Percentiles rank a stretch among this genome's conserved stretches.
These are phyloP conservation scores for Irpex sp. DNA, from an alignment of 1,284 basidiomycete species.

Conservation along the genomic window DNA sequence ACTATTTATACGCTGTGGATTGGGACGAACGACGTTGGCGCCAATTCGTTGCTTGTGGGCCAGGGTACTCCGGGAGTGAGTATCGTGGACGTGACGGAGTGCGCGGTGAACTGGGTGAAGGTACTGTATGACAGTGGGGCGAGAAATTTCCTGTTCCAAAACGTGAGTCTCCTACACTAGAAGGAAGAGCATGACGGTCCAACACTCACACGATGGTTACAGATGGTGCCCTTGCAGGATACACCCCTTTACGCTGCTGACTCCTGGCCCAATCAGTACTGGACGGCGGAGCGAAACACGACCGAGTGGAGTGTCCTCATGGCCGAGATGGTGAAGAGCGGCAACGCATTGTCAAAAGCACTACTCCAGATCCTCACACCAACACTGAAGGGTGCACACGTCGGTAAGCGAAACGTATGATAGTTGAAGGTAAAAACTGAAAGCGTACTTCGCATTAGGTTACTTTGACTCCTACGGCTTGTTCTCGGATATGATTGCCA, in stretches of 20 bases:
- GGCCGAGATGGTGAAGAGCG: conserved; percentile 25
- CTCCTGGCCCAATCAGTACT: conserved; percentile 28
- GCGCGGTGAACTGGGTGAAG: conserved; percentile 39
- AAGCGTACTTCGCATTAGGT: conserved; percentile 24
- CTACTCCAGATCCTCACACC: conserved; percentile 25
- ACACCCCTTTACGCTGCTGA: conserved; percentile 26
- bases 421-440: not conserved
- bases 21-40: conserved; percentile 48
- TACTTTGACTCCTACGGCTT: conserved; percentile 51
- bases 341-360: conserved; percentile 28
- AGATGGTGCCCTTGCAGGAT: conserved; percentile 27
- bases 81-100: conserved; percentile 37
- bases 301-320: conserved; percentile 32
- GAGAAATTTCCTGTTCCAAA: conserved; percentile 47
- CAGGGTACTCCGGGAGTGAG: conserved; percentile 33
- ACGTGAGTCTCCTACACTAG: conserved; percentile 23
- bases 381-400: conserved; percentile 25
- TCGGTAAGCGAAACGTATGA: conserved; percentile 21
- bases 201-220: not conserved
- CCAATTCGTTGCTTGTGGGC: conserved; percentile 35
- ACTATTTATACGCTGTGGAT: conserved; percentile 49
- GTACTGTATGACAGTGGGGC: conserved; percentile 38
- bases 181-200: no score
- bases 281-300: conserved; percentile 25
- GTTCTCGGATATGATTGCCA: conserved; percentile 49